phyloP scores from a whole-genome alignment of 768 basidiomycete species.

The Boletus rufocinnamomeus region DNA sequence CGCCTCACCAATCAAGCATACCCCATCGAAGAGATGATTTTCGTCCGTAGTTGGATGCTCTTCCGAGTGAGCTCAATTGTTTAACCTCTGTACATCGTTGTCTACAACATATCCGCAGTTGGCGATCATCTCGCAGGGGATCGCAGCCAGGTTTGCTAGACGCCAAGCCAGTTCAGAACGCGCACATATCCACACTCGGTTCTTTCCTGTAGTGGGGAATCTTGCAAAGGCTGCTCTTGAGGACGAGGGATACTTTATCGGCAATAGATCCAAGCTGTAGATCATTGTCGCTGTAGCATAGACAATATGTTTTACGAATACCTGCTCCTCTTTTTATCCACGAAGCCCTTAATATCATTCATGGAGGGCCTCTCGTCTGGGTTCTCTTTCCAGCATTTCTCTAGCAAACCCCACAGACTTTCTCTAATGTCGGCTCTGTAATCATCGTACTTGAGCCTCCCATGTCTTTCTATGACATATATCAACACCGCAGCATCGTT shows the following conservation, averaged over 20 bases:
- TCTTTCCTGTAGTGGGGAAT: slow-evolving; percentile 64
- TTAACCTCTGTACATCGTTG: not conserved
- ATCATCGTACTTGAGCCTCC: slow-evolving; percentile 21
- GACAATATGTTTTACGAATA: slow-evolving; percentile 6
- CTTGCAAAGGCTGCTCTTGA: slow-evolving; percentile 63
- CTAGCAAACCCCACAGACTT: slow-evolving; percentile 23
- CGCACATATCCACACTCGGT: slow-evolving; percentile 47
- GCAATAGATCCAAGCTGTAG: slow-evolving; percentile 31
- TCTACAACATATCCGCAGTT: slow-evolving; percentile 43
- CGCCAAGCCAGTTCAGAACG: slow-evolving; percentile 88
- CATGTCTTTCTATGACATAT: slow-evolving; percentile 11
- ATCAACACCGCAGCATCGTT: slow-evolving; percentile 23
- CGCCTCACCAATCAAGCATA: slow-evolving; percentile 62
- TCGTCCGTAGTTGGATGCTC: slow-evolving; percentile 83
- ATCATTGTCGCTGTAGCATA: not conserved
- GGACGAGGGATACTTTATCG: slow-evolving; percentile 45
- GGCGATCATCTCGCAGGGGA: slow-evolving; percentile 84
- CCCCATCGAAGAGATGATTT: slow-evolving; percentile 78
- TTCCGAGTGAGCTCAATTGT: slow-evolving; percentile 57
- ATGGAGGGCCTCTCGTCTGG: slow-evolving; percentile 17
- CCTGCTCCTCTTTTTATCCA: slow-evolving; percentile 23
- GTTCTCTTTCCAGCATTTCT: slow-evolving; percentile 21
- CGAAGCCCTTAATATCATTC: slow-evolving; percentile 15
- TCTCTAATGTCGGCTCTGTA: slow-evolving; percentile 22
- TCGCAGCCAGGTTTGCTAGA: slow-evolving; percentile 81